Evolutionary conservation across 495 filamentous ascomycete genomes (phyloP).

Genomic region (Aspergillus egyptiacus): DNA sequence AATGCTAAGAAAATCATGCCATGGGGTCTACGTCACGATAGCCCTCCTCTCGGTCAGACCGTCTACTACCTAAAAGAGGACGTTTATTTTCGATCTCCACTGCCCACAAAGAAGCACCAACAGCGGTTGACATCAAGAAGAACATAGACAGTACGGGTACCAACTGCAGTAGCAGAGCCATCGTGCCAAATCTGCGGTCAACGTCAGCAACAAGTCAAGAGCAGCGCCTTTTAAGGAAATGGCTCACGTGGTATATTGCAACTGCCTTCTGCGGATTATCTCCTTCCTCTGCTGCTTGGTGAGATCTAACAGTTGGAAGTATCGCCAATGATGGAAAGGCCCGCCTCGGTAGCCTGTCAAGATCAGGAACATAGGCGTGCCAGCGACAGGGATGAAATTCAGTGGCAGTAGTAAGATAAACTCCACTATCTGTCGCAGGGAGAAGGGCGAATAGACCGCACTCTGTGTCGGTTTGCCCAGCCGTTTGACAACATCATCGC

Average conservation of each 20-base stretch:
- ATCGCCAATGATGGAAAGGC: constrained; percentile 62
- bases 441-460: constrained; percentile 61
- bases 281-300: constrained; percentile 53
- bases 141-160: constrained; percentile 60
- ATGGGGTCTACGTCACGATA: constrained; percentile 28
- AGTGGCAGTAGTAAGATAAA: constrained; percentile 64
- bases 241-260: constrained; percentile 59
- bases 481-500: constrained; percentile 45
- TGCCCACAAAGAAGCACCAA: constrained; percentile 58
- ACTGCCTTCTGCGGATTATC: constrained; percentile 44
- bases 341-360: constrained; percentile 59
- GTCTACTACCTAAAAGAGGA: constrained; percentile 22
- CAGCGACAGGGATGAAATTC: constrained; percentile 59
- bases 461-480: constrained; percentile 54
- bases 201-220: neutral
- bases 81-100: constrained; percentile 49
- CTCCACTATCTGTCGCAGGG: constrained; percentile 69
- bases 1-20: constrained; percentile 15
- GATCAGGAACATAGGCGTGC: constrained; percentile 57
- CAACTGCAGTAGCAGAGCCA: constrained; percentile 56
- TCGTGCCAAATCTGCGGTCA: constrained; percentile 49
- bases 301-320: constrained; percentile 54
- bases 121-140: constrained; percentile 60
- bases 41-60: constrained; percentile 19
- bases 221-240: neutral